Conservation (phyloP, 495 filamentous ascomycete genomes). For the Collariella sp. region DNA sequence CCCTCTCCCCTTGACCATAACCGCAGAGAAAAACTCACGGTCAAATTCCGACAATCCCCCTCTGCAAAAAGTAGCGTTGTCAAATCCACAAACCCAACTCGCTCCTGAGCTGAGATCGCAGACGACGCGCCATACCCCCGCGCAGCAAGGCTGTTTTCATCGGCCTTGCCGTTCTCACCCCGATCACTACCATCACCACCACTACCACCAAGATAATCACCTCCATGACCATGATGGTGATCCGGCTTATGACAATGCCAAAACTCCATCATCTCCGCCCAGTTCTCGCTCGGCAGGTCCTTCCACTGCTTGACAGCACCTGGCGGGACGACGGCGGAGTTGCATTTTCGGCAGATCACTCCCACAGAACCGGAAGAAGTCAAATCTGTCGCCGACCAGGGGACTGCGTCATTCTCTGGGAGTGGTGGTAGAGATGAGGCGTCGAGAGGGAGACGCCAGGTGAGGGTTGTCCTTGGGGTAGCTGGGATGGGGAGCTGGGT, state of each 20-base stretch:
- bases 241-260: slow-evolving; percentile 97
- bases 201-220: too few species aligned
- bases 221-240: slow-evolving; percentile 20
- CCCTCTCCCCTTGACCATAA: neutral
- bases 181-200: slow-evolving; percentile 19
- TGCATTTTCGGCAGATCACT: slow-evolving; percentile 61
- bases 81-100: slow-evolving; percentile 70
- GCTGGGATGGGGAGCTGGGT: slow-evolving; percentile 28
- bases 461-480: slow-evolving; percentile 38
- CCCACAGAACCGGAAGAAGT: slow-evolving; percentile 27
- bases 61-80: slow-evolving; percentile 63
- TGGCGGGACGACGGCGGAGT: slow-evolving; percentile 33
- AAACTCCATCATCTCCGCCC: slow-evolving; percentile 99
- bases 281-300: slow-evolving; percentile 90
- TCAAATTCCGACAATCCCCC: slow-evolving; percentile 51
- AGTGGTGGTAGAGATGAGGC: slow-evolving; percentile 20
- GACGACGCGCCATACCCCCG: slow-evolving; percentile 73
- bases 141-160: slow-evolving; percentile 39
- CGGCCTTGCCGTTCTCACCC: slow-evolving; percentile 19
- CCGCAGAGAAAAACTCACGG: slow-evolving; percentile 53
- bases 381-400: slow-evolving; percentile 69
- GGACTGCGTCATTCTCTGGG: slow-evolving; percentile 31
- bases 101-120: slow-evolving; percentile 51
- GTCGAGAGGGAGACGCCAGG: slow-evolving; percentile 59
- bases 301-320: slow-evolving; percentile 62